These are phyloP conservation scores for Paracamarosporium sp. DNA, from an alignment of 2,329 filamentous ascomycete genomes.

Conservation along the genomic window DNA sequence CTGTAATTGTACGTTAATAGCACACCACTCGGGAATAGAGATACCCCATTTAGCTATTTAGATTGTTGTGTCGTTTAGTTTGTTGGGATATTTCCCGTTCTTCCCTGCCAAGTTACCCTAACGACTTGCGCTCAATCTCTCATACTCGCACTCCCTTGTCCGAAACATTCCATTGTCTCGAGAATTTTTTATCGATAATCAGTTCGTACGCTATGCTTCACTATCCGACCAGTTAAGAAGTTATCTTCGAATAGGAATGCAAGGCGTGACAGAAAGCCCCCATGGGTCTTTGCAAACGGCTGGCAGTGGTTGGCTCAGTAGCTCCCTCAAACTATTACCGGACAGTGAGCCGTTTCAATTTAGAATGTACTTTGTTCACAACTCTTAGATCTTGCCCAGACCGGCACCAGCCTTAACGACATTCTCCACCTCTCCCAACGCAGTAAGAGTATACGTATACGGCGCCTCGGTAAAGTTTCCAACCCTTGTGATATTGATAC, in stretches of 20 bases:
- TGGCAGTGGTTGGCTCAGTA: too few relatives aligned
- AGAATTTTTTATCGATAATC: too few relatives aligned
- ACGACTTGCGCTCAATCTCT: not conserved
- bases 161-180: too few relatives aligned
- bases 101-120: too few relatives aligned
- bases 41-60: not conserved
- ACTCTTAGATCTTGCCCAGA: slow-evolving; percentile 50
- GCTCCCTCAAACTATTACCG: not conserved
- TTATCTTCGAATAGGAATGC: too few relatives aligned
- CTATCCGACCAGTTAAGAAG: too few relatives aligned
- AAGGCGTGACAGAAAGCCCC: too few relatives aligned
- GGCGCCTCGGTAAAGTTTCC: slow-evolving; percentile 58
- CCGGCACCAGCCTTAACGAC: slow-evolving; percentile 55
- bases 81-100: too few relatives aligned
- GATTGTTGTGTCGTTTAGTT: not conserved
- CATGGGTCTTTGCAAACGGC: too few relatives aligned
- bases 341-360: not conserved
- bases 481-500: slow-evolving; percentile 60
- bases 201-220: too few relatives aligned
- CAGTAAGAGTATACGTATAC: slow-evolving; percentile 59
- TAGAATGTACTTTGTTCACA: not conserved
- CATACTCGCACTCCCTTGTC: not conserved
- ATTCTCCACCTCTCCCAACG: slow-evolving; percentile 50
- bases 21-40: not conserved
- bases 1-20: not conserved